Conservation (phyloP, 2,329 filamentous ascomycete species). For the Ophiocordyceps camponoti-floridani region DNA sequence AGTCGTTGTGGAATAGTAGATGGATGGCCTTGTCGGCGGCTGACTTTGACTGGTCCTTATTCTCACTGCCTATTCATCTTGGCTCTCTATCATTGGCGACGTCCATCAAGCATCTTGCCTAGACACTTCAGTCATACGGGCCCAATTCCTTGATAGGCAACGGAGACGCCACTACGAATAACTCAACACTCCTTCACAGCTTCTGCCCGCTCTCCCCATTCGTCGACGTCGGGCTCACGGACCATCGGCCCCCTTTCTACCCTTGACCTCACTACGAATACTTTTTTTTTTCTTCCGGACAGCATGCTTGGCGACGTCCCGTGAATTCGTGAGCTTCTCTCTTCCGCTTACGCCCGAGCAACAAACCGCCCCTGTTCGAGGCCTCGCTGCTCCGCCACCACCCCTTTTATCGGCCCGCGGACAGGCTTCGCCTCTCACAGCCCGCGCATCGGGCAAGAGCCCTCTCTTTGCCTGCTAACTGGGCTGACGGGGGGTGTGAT, state of each 20-base stretch:
- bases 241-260: neutral
- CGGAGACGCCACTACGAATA: neutral
- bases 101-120: neutral
- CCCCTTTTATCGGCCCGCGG: neutral
- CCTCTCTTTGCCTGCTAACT: neutral
- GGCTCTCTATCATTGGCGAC: neutral
- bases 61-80: neutral
- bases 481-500: neutral
- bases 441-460: neutral
- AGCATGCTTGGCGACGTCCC: neutral
- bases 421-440: neutral
- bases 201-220: neutral
- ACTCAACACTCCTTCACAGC: neutral
- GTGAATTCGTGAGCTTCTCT: neutral
- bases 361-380: neutral
- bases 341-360: neutral
- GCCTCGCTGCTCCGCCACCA: neutral
- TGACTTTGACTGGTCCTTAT: neutral
- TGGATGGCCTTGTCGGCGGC: neutral
- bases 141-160: slow-evolving; percentile 1
- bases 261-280: neutral
- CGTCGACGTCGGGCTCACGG: neutral
- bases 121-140: neutral
- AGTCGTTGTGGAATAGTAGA: neutral
- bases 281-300: neutral